Conservation (phyloP, 768 basidiomycete genomes). For the Boletus vermiculosoides region DNA sequence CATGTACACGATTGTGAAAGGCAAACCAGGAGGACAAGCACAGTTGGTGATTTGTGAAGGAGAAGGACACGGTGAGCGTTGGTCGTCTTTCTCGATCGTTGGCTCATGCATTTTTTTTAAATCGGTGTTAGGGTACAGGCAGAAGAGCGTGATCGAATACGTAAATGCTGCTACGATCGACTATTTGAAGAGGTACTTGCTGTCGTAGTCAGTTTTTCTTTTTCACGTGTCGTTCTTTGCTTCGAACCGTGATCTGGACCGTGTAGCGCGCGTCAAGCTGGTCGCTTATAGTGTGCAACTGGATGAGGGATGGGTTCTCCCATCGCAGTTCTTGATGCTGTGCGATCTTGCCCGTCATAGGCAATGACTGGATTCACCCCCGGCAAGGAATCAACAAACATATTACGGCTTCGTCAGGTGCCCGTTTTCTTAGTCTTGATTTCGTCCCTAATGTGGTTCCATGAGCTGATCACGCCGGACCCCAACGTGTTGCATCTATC, state of each 20-base stretch:
- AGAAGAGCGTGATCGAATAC: constrained; percentile 44
- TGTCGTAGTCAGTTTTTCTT: constrained; percentile 16
- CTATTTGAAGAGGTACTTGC: constrained; percentile 38
- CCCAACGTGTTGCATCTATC: not conserved
- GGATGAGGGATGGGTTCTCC: not conserved
- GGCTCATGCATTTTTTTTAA: constrained; percentile 1
- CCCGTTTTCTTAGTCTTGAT: not conserved
- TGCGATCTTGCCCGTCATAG: not conserved
- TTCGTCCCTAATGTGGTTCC: not conserved
- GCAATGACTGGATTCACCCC: not conserved
- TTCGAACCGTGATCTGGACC: not conserved
- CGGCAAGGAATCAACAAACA: not conserved
- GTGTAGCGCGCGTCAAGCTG: not conserved
- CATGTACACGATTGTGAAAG: constrained; percentile 36
- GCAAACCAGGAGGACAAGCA: constrained; percentile 24
- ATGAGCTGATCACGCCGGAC: not conserved
- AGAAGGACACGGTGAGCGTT: constrained; percentile 41
- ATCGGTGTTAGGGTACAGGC: constrained; percentile 36
- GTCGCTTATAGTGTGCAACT: constrained; percentile 3
- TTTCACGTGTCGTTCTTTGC: constrained; percentile 5
- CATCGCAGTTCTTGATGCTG: not conserved
- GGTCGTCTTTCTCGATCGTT: not conserved
- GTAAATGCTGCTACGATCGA: constrained; percentile 39
- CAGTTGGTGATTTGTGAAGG: constrained; percentile 42
- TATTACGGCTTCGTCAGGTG: not conserved